Base-by-base conservation (phyloP, 805 yeast species). In the Komagataella pseudopastoris region DNA sequence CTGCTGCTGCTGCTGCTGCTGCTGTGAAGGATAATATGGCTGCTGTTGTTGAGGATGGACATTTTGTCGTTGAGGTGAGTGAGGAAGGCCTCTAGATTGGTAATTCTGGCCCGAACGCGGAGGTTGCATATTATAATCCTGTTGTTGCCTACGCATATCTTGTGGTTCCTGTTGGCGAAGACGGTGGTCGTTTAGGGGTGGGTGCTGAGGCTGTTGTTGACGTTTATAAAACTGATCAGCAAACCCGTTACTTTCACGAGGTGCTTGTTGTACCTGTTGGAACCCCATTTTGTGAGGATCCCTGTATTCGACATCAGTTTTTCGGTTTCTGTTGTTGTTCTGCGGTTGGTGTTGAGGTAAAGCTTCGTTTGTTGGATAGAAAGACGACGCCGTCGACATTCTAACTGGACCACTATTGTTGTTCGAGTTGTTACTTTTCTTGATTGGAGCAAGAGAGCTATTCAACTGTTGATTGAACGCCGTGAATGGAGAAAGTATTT, bases 401-500 rank as follows among this genome's bases (percentile, higher is more conserved):
- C 39, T 30, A 10, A 14, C 39, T 8, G 39, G 39, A 10, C 2
- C 39, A 30, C 39, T 8, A 10, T 10, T 30, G 14, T 6, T 30
- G 14, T 14, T 30, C 5, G 14, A 10, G 8, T 14, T 30, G 39
- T 6, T 8, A 10, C 14, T 30, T 30, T 30, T 30, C 39, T 30
- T 12, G 14, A 30, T 14, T 10, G 39, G 39, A 30, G 39, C 39
- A 56, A 65, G 58, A 1, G 68, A 58, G 23, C 56, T 58, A 18
- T 58, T 60, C 51, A 59, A 63, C 44, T 65, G 60, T 10, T 57
- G 56, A 50, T 66, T 62, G 58, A 66, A 67, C 23, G 61, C 68
- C 2, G 69, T 59, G 53, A 65, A 66, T 46, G 72, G 71, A 1
- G 71, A 68, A 23, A 66, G 49, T 6, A 57, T 58, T 46, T 69